phyloP scores from a whole-genome alignment of 805 yeast species.

The Pichia nanzhaoensis region DNA sequence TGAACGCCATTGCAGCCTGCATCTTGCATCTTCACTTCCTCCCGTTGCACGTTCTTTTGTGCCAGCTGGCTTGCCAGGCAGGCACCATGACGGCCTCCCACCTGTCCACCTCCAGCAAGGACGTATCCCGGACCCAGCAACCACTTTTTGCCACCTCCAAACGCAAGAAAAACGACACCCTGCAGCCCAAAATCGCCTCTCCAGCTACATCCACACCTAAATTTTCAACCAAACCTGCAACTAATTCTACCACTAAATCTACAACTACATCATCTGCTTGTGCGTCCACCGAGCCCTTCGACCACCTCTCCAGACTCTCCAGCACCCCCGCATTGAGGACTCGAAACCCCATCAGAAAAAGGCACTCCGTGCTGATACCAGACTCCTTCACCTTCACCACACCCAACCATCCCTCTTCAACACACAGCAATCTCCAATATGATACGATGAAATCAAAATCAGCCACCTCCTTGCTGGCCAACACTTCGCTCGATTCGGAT shows the following conservation, averaged over 20 bases:
- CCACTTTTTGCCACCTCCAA: not conserved
- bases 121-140: not conserved
- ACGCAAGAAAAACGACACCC: not conserved
- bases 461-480: not conserved
- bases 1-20: too few relatives aligned
- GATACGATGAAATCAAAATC: not conserved
- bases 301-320: not conserved
- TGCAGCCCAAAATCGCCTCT: not conserved
- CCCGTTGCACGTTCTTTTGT: too few relatives aligned
- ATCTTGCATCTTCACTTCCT: not conserved
- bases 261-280: too few relatives aligned
- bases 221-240: constrained; percentile 1
- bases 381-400: not conserved
- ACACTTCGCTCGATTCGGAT: not conserved
- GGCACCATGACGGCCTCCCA: too few relatives aligned
- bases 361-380: constrained; percentile 5
- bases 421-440: too few relatives aligned
- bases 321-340: not conserved
- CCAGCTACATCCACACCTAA: too few relatives aligned
- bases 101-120: too few relatives aligned
- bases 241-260: too few relatives aligned
- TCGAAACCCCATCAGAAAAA: constrained; percentile 1
- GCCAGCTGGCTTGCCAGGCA: too few relatives aligned
- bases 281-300: not conserved
- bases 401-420: too few relatives aligned